These are phyloP conservation scores for Colletotrichum nymphaeae DNA, from an alignment of 2,329 filamentous ascomycete species.

Conservation along the genomic window DNA sequence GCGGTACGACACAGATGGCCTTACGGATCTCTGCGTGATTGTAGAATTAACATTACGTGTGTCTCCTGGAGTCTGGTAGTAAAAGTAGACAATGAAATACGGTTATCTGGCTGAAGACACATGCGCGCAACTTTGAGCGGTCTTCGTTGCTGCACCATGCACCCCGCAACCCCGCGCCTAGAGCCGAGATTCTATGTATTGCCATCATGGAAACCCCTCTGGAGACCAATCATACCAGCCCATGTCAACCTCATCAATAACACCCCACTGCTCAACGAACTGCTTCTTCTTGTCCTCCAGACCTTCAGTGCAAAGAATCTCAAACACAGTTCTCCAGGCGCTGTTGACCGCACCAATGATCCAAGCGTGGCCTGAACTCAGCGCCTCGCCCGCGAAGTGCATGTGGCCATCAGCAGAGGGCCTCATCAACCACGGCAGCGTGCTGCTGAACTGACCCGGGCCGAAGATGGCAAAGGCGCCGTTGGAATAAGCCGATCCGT, in stretches of 20 bases:
- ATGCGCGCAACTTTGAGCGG: no score
- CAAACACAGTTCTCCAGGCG: conserved; percentile 39
- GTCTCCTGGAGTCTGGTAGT: not conserved
- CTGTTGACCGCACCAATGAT: conserved; percentile 42
- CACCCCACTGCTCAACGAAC: conserved; percentile 36
- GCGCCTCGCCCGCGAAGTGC: conserved; percentile 42
- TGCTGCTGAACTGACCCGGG: conserved; percentile 39
- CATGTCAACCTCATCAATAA: conserved; percentile 40
- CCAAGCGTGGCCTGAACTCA: conserved; percentile 42
- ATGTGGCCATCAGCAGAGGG: conserved; percentile 39
- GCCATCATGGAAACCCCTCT: conserved; percentile 1
- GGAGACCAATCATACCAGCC: conserved; percentile 39
- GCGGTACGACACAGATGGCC: not conserved
- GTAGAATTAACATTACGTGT: not conserved
- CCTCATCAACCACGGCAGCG: conserved; percentile 39
- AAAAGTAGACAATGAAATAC: not conserved
- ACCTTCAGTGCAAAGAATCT: conserved; percentile 37
- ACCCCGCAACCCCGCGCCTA: not conserved
- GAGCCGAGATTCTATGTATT: no score
- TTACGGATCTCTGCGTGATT: not conserved
- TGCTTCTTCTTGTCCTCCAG: conserved; percentile 37
- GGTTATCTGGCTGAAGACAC: not conserved
- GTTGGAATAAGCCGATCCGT: conserved; percentile 38
- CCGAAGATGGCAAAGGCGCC: conserved; percentile 42
- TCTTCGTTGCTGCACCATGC: not conserved